Conservation (phyloP, 768 basidiomycete species). For the Naganishia antarctica region DNA sequence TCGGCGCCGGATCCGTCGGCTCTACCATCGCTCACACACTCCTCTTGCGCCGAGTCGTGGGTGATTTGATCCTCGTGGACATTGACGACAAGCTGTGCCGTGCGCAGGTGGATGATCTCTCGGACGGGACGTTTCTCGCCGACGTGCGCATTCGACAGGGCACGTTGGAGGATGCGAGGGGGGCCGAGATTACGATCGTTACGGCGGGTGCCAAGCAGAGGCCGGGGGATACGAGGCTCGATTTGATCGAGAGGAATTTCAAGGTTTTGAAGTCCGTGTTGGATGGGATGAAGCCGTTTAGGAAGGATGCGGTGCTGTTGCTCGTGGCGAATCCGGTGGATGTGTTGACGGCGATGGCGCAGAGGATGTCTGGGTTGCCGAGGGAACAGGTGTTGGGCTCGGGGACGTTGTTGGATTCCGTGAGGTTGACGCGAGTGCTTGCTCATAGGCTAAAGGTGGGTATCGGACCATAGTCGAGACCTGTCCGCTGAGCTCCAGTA, state of each 20-base stretch:
- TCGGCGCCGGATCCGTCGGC: constrained; percentile 23
- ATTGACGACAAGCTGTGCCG: constrained; percentile 20
- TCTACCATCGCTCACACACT: constrained; percentile 25
- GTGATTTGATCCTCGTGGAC: constrained; percentile 24
- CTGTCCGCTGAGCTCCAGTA: not conserved
- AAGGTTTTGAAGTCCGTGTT: constrained; percentile 21
- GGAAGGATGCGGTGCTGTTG: constrained; percentile 19
- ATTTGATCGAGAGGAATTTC: constrained; percentile 26
- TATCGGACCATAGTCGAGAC: not conserved
- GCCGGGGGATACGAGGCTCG: constrained; percentile 18
- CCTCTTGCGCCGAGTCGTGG: constrained; percentile 23
- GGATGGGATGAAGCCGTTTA: constrained; percentile 25
- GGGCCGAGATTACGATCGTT: constrained; percentile 22
- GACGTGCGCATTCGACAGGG: constrained; percentile 27
- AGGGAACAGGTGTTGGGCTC: constrained; percentile 18
- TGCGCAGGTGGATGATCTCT: constrained; percentile 25
- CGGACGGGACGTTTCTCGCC: constrained; percentile 25
- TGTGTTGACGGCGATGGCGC: constrained; percentile 24
- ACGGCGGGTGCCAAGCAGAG: constrained; percentile 24
- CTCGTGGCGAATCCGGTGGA: constrained; percentile 25
- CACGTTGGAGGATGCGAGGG: not conserved
- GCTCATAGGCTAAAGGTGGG: constrained; percentile 21
- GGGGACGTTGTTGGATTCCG: constrained; percentile 19
- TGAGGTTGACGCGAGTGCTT: constrained; percentile 21
- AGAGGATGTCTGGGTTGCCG: constrained; percentile 22